These are phyloP conservation scores for Paecilomyces sp. DNA, from an alignment of 2,329 filamentous ascomycete genomes.

Conservation along the genomic window DNA sequence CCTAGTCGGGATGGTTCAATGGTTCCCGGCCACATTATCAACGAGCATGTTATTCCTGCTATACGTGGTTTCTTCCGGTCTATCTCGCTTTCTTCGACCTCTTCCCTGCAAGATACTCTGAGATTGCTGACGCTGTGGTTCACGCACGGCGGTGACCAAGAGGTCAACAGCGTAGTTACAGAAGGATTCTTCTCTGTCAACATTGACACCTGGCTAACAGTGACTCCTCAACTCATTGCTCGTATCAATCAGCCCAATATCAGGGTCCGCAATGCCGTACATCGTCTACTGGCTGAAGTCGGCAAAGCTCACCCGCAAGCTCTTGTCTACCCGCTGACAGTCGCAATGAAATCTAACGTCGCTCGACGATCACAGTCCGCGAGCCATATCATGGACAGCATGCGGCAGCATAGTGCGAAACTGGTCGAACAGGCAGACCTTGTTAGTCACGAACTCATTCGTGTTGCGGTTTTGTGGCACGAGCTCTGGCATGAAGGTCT, in stretches of 20 bases:
- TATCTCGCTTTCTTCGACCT: slow-evolving; percentile 82
- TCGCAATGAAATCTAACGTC: slow-evolving; percentile 94
- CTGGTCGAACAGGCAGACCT: slow-evolving; percentile 92
- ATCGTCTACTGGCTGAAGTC: slow-evolving; percentile 85
- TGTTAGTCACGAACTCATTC: slow-evolving; percentile 92
- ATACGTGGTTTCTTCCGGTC: slow-evolving; percentile 97
- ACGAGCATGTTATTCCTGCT: slow-evolving; percentile 87
- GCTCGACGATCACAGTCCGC: slow-evolving; percentile 80
- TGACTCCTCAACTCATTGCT: slow-evolving; percentile 94
- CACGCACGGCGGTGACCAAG: slow-evolving; percentile 76
- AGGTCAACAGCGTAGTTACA: slow-evolving; percentile 81
- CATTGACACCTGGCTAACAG: slow-evolving; percentile 97
- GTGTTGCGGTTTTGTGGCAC: slow-evolving; percentile 95
- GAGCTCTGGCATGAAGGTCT: slow-evolving; percentile 98
- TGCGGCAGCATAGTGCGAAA: slow-evolving; percentile 87
- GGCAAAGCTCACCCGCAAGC: slow-evolving; percentile 93
- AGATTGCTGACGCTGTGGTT: slow-evolving; percentile 94
- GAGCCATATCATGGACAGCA: slow-evolving; percentile 91
- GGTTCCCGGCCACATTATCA: slow-evolving; percentile 61
- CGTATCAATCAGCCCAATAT: slow-evolving; percentile 94
- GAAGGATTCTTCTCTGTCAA: slow-evolving; percentile 89
- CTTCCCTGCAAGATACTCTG: slow-evolving; percentile 91
- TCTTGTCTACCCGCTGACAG: slow-evolving; percentile 91
- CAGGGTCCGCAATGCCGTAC: slow-evolving; percentile 81
- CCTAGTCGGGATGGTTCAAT: slow-evolving; percentile 51